Evolutionary conservation across 495 filamentous ascomycete genomes (phyloP).

Genomic region (Aspergillus haitiensis): DNA sequence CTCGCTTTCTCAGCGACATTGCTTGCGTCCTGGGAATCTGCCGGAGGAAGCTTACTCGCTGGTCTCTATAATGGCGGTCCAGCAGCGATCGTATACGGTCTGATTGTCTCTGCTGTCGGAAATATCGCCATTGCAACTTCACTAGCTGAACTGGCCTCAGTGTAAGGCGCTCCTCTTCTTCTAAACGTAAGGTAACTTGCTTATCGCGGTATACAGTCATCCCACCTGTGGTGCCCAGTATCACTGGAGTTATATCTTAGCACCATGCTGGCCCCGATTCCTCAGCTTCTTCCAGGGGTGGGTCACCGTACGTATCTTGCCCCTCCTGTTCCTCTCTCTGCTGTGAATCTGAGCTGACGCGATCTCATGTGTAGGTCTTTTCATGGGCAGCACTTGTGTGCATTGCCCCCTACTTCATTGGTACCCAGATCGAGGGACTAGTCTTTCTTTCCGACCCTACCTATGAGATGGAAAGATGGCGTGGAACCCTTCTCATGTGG

Average conservation of each 20-base stretch:
- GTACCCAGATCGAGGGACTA: constrained; percentile 48
- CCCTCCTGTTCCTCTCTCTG: background rate
- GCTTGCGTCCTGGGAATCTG: constrained; percentile 39
- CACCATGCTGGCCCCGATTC: constrained; percentile 39
- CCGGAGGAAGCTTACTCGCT: constrained; percentile 29
- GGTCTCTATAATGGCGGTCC: constrained; percentile 36
- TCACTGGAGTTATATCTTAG: constrained; percentile 48
- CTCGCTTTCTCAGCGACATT: constrained; percentile 36
- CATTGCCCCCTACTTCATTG: constrained; percentile 50
- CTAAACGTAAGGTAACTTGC: background rate
- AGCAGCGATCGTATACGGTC: constrained; percentile 32
- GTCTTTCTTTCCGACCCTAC: constrained; percentile 43
- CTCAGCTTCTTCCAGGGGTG: constrained; percentile 47
- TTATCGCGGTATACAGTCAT: constrained; percentile 21
- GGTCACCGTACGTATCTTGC: constrained; percentile 30
- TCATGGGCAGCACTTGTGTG: constrained; percentile 46
- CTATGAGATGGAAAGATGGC: constrained; percentile 46
- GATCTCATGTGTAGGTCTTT: constrained; percentile 33
- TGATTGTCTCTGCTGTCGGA: constrained; percentile 30
- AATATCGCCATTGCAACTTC: constrained; percentile 33
- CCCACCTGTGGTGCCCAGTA: constrained; percentile 47
- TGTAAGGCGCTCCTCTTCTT: constrained; percentile 24
- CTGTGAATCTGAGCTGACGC: constrained; percentile 36
- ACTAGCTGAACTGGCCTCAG: constrained; percentile 39
- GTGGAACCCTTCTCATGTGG: constrained; percentile 52